These are phyloP conservation scores for Microdochium bolleyi DNA, from an alignment of 2,329 filamentous ascomycete genomes.

Conservation along the genomic window DNA sequence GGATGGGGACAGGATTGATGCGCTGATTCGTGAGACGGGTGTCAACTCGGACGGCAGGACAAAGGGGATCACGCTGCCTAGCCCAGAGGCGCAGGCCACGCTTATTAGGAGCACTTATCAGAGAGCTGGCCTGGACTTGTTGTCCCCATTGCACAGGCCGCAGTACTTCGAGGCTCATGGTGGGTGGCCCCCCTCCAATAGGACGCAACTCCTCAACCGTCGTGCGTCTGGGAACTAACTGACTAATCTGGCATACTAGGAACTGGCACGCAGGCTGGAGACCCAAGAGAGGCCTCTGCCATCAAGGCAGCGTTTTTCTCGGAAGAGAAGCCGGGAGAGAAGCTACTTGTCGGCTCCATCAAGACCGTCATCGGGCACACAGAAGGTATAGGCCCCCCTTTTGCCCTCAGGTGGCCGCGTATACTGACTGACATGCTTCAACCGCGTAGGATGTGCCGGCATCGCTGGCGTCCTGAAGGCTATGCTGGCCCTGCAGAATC, in stretches of 20 bases:
- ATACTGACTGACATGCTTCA: neutral
- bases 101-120: constrained; percentile 37
- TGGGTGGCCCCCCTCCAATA: neutral
- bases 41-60: constrained; percentile 43
- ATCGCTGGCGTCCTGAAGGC: constrained; percentile 39
- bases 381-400: constrained; percentile 29
- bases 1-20: constrained; percentile 37
- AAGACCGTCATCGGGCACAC: constrained; percentile 41
- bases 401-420: neutral
- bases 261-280: constrained; percentile 27
- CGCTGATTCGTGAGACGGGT: constrained; percentile 37
- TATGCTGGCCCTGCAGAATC: constrained; percentile 29
- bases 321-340: constrained; percentile 14
- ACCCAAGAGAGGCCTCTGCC: constrained; percentile 33
- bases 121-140: constrained; percentile 29
- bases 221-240: constrained; percentile 4
- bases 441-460: constrained; percentile 19
- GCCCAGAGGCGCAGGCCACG: constrained; percentile 29
- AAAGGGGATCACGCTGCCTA: constrained; percentile 48
- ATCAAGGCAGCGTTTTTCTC: constrained; percentile 28
- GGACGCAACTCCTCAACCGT: constrained; percentile 10
- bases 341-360: constrained; percentile 30
- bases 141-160: constrained; percentile 20
- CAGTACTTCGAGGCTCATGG: constrained; percentile 42
- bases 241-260: constrained; percentile 12